A percentile compares a stretch with the other conserved stretches of the same genome.
These are phyloP conservation scores for Globisporangium carolinianum DNA, from an alignment of 352 stramenopile species.

Conservation along the genomic window DNA sequence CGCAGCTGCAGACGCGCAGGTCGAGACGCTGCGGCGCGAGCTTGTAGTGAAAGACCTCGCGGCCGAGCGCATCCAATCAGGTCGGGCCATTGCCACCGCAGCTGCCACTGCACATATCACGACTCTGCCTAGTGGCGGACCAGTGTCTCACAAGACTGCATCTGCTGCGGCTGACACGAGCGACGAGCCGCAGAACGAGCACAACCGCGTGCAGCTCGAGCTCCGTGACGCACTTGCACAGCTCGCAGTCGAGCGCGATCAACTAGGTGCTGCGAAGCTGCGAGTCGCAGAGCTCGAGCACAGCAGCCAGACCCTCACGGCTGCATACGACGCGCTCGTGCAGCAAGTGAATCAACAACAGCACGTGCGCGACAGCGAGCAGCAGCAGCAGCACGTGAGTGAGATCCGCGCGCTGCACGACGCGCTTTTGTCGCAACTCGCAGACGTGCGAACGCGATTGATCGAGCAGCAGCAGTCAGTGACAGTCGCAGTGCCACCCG, in stretches of 20 bases:
- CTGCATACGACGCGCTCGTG: slow-evolving; percentile 3
- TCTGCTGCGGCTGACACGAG: slow-evolving; percentile 15
- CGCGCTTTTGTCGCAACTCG: slow-evolving; percentile 28
- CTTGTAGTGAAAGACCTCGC: slow-evolving; percentile 37
- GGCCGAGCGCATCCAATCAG: slow-evolving; percentile 18
- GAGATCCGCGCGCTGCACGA: slow-evolving; percentile 34
- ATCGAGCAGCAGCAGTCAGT: slow-evolving; percentile 8
- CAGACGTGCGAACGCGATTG: slow-evolving; percentile 25
- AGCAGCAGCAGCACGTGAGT: background rate
- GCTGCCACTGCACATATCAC: slow-evolving; percentile 20
- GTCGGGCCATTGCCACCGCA: slow-evolving; percentile 6
- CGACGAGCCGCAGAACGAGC: slow-evolving; percentile 12
- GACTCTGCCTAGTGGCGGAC: slow-evolving; percentile 1
- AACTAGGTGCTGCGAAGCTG: slow-evolving; percentile 15
- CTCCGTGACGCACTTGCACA: slow-evolving; percentile 8
- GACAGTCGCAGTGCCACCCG: background rate
- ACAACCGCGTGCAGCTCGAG: slow-evolving; percentile 15
- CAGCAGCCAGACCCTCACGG: slow-evolving; percentile 8
- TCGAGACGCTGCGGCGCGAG: slow-evolving; percentile 34
- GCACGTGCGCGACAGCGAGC: too few relatives aligned
- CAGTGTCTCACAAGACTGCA: too few relatives aligned
- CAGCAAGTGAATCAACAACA: slow-evolving; percentile 7
- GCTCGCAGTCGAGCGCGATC: slow-evolving; percentile 27
- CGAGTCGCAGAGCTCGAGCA: slow-evolving; percentile 16
- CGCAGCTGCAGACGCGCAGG: slow-evolving; percentile 13